Conservation (phyloP, 352 stramenopile species). For the Globisporangium mamillatum region DNA sequence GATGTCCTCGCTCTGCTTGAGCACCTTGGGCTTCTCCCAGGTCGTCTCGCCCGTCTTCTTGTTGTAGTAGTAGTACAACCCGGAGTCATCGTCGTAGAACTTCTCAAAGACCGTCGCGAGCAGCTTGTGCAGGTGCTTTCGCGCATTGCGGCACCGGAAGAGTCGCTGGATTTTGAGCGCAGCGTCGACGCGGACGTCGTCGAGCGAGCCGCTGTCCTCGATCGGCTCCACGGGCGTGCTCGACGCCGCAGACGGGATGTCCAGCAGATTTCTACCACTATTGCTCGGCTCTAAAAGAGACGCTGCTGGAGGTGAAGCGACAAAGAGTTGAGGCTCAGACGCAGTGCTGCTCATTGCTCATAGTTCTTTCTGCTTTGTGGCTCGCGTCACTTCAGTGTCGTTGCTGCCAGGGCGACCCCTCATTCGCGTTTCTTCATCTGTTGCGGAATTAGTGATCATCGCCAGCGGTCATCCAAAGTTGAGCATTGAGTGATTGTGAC, state of each 20-base stretch:
- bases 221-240: conserved; percentile 27
- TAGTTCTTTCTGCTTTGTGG: background rate
- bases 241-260: conserved; percentile 12
- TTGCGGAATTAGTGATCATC: background rate
- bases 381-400: background rate
- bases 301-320: background rate
- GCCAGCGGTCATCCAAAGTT: background rate
- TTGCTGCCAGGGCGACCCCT: background rate
- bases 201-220: conserved; percentile 8
- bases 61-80: conserved; percentile 72
- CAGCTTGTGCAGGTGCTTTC: conserved; percentile 36
- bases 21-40: conserved; percentile 66
- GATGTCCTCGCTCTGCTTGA: conserved; percentile 49
- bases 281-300: background rate
- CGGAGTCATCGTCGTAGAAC: conserved; percentile 69
- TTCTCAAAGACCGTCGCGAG: conserved; percentile 63
- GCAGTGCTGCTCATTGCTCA: background rate
- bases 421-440: background rate
- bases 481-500: background rate
- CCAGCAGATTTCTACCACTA: background rate
- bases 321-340: background rate
- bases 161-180: conserved; percentile 53
- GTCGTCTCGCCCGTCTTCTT: conserved; percentile 63
- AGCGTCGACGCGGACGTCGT: conserved; percentile 20
- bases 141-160: conserved; percentile 50